These are phyloP conservation scores for Populus deltoides DNA, from an alignment of 345 rosid genomes.

Conservation along the genomic window DNA sequence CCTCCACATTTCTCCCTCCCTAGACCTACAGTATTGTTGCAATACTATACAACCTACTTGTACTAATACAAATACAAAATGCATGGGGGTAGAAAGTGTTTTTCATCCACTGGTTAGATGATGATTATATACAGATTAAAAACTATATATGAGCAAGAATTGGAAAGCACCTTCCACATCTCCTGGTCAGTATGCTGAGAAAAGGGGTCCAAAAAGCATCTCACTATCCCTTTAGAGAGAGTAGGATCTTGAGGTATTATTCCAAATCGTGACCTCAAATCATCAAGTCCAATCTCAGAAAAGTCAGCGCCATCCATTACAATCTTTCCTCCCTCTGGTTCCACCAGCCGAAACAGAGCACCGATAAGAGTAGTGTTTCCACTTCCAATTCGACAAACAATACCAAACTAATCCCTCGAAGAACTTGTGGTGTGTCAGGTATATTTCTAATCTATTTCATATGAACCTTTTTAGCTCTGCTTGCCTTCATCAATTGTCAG, in stretches of 20 bases:
- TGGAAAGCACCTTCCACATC: slow-evolving; percentile 81
- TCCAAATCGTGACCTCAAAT: slow-evolving; percentile 77
- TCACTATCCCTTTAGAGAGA: slow-evolving; percentile 83
- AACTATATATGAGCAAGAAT: too few species aligned
- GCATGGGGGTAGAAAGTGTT: background rate
- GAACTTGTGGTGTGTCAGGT: slow-evolving; percentile 59
- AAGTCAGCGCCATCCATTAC: slow-evolving; percentile 84
- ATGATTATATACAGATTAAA: too few species aligned
- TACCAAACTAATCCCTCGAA: slow-evolving; percentile 79
- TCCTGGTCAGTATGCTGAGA: slow-evolving; percentile 67
- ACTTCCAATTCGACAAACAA: slow-evolving; percentile 91
- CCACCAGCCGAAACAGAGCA: slow-evolving; percentile 87
- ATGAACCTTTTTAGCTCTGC: slow-evolving; percentile 8
- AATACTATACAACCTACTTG: background rate
- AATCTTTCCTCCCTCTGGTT: slow-evolving; percentile 77
- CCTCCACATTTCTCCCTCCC: background rate
- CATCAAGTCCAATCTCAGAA: slow-evolving; percentile 71
- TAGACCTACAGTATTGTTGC: background rate
- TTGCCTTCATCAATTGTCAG: background rate
- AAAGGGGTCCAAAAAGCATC: slow-evolving; percentile 82
- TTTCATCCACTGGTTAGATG: too few species aligned
- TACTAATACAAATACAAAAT: background rate
- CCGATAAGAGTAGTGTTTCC: slow-evolving; percentile 91
- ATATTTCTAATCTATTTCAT: slow-evolving; percentile 70
- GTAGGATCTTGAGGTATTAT: slow-evolving; percentile 96